Percentiles rank a stretch among this genome's conserved stretches.
Conservation (phyloP, 345 rosid genomes). For the Turritis glabra region DNA sequence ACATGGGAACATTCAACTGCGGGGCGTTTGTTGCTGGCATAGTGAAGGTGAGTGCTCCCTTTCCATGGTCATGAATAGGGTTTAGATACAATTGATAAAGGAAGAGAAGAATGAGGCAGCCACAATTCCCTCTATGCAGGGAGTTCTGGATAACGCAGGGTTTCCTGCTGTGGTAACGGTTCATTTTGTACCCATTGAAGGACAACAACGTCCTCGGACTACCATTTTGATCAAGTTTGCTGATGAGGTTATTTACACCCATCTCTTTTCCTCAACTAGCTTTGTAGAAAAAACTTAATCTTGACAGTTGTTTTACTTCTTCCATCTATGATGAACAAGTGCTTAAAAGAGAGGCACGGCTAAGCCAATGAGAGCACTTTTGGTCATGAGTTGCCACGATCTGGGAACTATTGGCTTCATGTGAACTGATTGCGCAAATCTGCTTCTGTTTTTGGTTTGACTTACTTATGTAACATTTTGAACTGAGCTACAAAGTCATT, state of each 20-base stretch:
- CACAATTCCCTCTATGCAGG: conserved; percentile 46
- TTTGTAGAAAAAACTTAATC: neutral
- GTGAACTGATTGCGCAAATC: conserved; percentile 27
- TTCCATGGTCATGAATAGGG: neutral
- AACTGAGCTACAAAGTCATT: conserved; percentile 17
- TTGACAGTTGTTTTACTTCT: neutral
- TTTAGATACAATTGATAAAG: neutral
- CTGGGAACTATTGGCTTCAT: conserved; percentile 18
- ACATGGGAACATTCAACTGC: conserved; percentile 98
- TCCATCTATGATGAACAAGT: conserved; percentile 48
- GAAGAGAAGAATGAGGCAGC: neutral
- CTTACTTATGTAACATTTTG: neutral
- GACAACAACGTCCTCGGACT: conserved; percentile 95
- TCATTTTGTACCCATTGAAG: conserved; percentile 98
- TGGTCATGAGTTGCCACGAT: conserved; percentile 5
- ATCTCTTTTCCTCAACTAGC: neutral
- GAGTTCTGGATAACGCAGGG: conserved; percentile 89
- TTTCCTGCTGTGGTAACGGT: conserved; percentile 97
- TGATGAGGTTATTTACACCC: conserved; percentile 67
- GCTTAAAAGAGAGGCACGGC: conserved; percentile 74
- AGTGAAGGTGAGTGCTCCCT: conserved; percentile 61
- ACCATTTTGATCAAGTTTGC: conserved; percentile 95
- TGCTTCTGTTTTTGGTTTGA: conserved; percentile 17
- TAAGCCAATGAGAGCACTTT: conserved; percentile 43
- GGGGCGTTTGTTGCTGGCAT: conserved; percentile 99